Percentiles rank a stretch among this genome's conserved stretches.
These are phyloP conservation scores for Hymenoscyphus repandus DNA, from an alignment of 2,329 filamentous ascomycete genomes.

Conservation along the genomic window DNA sequence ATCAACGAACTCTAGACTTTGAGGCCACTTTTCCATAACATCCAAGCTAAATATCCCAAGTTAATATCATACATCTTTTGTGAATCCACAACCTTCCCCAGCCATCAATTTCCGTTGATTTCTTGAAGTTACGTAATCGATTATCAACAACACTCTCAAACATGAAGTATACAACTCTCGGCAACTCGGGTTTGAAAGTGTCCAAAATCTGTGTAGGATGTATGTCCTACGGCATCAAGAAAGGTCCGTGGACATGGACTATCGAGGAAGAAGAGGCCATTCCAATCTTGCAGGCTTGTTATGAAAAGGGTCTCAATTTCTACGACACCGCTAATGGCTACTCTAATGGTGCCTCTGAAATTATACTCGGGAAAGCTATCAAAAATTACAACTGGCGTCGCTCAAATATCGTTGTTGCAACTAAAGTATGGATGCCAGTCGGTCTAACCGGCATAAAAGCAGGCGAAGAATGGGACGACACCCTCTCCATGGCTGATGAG, in stretches of 20 bases:
- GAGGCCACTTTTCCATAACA: no score
- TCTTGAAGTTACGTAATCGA: no score
- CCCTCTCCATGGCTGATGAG: no score
- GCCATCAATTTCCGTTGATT: no score
- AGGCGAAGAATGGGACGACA: no score
- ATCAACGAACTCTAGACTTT: no score
- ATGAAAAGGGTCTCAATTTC: slow-evolving; percentile 58
- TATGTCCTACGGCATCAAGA: background rate
- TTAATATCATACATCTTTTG: no score
- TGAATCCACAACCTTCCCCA: no score
- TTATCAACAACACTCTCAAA: no score
- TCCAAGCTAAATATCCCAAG: no score
- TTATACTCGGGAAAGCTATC: slow-evolving; percentile 52
- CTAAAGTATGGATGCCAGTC: no score
- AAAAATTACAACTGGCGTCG: slow-evolving; percentile 53
- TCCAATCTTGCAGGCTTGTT: slow-evolving; percentile 57
- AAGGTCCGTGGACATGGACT: background rate
- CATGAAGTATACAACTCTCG: background rate
- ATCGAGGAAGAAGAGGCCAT: slow-evolving; percentile 43
- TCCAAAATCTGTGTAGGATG: background rate
- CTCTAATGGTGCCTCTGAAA: slow-evolving; percentile 50
- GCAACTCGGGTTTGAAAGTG: background rate
- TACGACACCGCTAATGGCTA: slow-evolving; percentile 52
- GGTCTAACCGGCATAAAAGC: no score
- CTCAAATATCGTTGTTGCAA: slow-evolving; percentile 51